phyloP scores from a whole-genome alignment of 164 flowering plant species.

The Akebia trifoliata region DNA sequence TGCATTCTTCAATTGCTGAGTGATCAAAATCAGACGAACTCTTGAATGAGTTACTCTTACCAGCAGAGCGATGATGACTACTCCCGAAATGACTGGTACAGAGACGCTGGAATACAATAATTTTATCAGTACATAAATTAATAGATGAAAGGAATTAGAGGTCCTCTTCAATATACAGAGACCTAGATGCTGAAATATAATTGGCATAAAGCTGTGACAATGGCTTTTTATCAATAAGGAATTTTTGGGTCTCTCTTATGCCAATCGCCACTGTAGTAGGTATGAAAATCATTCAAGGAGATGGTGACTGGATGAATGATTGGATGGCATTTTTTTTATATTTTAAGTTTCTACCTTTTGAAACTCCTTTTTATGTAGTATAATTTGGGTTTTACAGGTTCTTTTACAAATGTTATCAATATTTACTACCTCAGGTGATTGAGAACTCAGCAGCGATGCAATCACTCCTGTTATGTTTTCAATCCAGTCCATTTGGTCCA shows the following conservation, averaged over 20 bases:
- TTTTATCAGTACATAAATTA: not conserved
- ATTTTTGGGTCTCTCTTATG: too few relatives aligned
- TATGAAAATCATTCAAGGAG: too few relatives aligned
- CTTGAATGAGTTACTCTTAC: constrained; percentile 61
- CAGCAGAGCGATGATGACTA: constrained; percentile 14
- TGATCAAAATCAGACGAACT: constrained; percentile 63
- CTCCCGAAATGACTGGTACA: constrained; percentile 18
- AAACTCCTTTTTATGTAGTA: too few relatives aligned
- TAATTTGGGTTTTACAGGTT: too few relatives aligned
- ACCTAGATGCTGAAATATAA: not conserved
- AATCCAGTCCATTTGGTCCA: constrained; percentile 92
- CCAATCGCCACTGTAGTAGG: too few relatives aligned
- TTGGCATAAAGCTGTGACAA: not conserved
- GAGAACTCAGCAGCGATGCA: constrained; percentile 77
- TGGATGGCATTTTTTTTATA: too few relatives aligned
- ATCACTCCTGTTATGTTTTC: constrained; percentile 90
- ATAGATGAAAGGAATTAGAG: not conserved
- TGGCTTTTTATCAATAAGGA: not conserved
- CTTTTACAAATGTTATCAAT: not conserved
- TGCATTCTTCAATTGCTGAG: constrained; percentile 39
- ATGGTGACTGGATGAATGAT: too few relatives aligned
- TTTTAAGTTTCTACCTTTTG: too few relatives aligned
- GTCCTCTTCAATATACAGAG: not conserved
- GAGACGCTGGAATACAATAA: constrained; percentile 22
- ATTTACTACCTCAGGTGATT: constrained; percentile 65